Evolutionary conservation across 108 stramenopile genomes (phyloP).

Genomic region (Mayamaea pseudoterrestris): DNA sequence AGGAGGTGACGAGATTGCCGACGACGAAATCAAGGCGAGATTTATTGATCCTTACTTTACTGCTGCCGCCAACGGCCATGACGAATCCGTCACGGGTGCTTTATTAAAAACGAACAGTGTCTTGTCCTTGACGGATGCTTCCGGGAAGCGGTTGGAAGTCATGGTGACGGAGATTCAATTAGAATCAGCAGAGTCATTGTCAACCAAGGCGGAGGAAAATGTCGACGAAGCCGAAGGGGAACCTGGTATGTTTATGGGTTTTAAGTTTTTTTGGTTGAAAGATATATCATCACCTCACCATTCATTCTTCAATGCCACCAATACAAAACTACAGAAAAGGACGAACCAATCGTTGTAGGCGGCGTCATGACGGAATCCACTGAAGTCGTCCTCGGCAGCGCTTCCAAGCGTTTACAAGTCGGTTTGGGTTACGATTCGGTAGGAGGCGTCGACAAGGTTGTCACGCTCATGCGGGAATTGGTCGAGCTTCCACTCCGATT

Average conservation of each 20-base stretch:
- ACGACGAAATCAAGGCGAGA: slow-evolving; percentile 54
- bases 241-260: not conserved
- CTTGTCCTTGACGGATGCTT: slow-evolving; percentile 42
- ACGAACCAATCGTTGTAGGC: slow-evolving; percentile 32
- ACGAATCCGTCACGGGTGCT: too few species aligned
- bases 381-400: slow-evolving; percentile 40
- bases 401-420: slow-evolving; percentile 48
- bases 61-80: too few species aligned
- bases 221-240: not conserved
- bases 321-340: slow-evolving; percentile 10
- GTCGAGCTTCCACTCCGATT: slow-evolving; percentile 92
- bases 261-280: not conserved
- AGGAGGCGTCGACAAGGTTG: slow-evolving; percentile 87
- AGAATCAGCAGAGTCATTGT: slow-evolving; percentile 18
- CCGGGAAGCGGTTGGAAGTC: slow-evolving; percentile 53
- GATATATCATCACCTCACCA: not conserved
- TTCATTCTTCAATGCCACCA: not conserved
- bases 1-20: slow-evolving; percentile 56
- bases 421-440: slow-evolving; percentile 93
- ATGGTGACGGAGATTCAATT: slow-evolving; percentile 52
- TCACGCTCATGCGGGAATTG: slow-evolving; percentile 84
- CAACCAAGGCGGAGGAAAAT: not conserved
- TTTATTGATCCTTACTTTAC: slow-evolving; percentile 66
- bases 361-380: slow-evolving; percentile 44
- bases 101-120: slow-evolving; percentile 51